These are phyloP conservation scores for Leptodermis oblonga DNA, from an alignment of 257 asterid species.

Conservation along the genomic window DNA sequence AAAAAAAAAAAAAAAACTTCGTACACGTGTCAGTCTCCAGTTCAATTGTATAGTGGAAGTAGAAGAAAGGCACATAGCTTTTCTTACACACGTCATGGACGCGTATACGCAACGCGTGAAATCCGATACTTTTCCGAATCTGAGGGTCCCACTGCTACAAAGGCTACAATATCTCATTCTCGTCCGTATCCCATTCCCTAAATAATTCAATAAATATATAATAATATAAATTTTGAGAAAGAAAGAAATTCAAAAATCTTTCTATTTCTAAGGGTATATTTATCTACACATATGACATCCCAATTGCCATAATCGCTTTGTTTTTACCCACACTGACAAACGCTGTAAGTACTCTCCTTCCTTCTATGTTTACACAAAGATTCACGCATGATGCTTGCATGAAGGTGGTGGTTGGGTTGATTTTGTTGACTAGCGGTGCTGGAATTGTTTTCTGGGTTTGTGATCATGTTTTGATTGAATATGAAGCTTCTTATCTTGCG, in stretches of 20 bases:
- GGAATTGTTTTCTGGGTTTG: background rate
- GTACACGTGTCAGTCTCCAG: background rate
- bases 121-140: conserved; percentile 4
- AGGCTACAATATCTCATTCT: background rate
- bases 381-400: background rate
- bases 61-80: background rate
- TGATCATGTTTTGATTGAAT: background rate
- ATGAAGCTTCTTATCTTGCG: background rate
- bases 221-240: no score
- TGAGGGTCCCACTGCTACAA: no score
- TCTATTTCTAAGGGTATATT: no score
- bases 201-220: background rate
- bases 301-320: background rate
- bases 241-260: no score
- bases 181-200: background rate
- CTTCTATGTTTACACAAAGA: background rate
- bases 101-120: conserved; percentile 61
- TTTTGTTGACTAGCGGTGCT: background rate
- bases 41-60: background rate
- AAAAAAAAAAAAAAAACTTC: background rate
- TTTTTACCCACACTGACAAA: background rate
- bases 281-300: background rate
- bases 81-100: conserved; percentile 38
- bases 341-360: background rate
- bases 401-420: background rate